Conservation (phyloP, 768 basidiomycete species). For the Tulasnella sp. region DNA sequence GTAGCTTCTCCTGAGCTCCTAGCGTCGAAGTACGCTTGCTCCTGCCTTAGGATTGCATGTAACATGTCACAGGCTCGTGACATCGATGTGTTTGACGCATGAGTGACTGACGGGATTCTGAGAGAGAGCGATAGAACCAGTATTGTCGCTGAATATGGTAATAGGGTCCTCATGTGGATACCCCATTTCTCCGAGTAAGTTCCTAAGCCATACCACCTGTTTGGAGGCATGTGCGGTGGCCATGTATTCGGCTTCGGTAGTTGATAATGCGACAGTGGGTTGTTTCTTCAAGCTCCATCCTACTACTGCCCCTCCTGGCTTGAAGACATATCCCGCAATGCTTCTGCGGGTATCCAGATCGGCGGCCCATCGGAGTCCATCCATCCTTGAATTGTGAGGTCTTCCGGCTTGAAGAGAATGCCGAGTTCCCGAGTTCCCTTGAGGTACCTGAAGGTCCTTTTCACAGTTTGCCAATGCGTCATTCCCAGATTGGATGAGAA, state of each 20-base stretch:
- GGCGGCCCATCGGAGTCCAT: too few relatives aligned
- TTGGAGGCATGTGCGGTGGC: conserved; percentile 18
- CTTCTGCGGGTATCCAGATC: conserved; percentile 24
- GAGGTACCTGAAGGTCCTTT: conserved; percentile 20
- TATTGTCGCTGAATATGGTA: conserved; percentile 14
- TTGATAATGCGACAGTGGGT: conserved; percentile 27
- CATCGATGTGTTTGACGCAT: conserved; percentile 4
- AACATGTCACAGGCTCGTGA: too few relatives aligned
- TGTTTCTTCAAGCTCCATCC: conserved; percentile 31
- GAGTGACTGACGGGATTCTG: conserved; percentile 10
- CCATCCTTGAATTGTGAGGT: conserved; percentile 24
- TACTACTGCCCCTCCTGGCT: conserved; percentile 27
- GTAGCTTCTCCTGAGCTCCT: too few relatives aligned
- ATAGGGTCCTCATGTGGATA: conserved; percentile 12
- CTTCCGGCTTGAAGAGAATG: too few relatives aligned
- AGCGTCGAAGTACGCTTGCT: too few relatives aligned
- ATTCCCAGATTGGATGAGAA: conserved; percentile 18
- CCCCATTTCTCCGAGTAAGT: conserved; percentile 18
- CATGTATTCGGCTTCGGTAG: conserved; percentile 25
- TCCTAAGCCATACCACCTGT: conserved; percentile 21
- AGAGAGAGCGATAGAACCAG: not conserved
- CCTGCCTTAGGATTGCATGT: too few relatives aligned
- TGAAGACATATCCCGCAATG: conserved; percentile 29
- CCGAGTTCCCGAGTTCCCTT: conserved; percentile 6
- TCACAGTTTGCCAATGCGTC: conserved; percentile 25